Evolutionary conservation across 768 basidiomycete genomes (phyloP).

Genomic region (Rhizopogon vulgaris): DNA sequence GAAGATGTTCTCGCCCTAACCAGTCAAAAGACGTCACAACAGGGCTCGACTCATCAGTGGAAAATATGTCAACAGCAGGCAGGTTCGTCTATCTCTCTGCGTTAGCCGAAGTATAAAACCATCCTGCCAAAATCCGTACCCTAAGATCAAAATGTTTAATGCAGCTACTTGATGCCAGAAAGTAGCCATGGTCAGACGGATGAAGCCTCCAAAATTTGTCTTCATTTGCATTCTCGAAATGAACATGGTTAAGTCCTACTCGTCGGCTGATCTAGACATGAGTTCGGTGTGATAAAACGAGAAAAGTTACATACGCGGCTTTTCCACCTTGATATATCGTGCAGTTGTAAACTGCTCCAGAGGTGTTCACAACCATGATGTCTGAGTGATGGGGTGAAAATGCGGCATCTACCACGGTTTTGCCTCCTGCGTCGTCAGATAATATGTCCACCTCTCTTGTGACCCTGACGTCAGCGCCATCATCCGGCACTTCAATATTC

Average conservation of each 20-base stretch:
- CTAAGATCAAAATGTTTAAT: constrained; percentile 49
- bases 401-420: constrained; percentile 43
- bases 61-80: constrained; percentile 27
- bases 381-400: constrained; percentile 27
- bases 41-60: constrained; percentile 26
- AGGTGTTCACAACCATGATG: constrained; percentile 41
- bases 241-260: constrained; percentile 7
- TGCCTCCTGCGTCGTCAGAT: constrained; percentile 34
- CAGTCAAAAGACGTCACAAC: constrained; percentile 52
- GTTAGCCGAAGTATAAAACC: constrained; percentile 6
- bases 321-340: constrained; percentile 30
- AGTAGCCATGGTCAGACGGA: constrained; percentile 31
- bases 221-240: background rate
- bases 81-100: constrained; percentile 23
- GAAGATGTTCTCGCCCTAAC: constrained; percentile 33
- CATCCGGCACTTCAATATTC: constrained; percentile 16
- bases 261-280: constrained; percentile 13
- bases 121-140: constrained; percentile 31
- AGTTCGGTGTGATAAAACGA: background rate
- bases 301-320: constrained; percentile 34
- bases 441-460: constrained; percentile 32
- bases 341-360: constrained; percentile 47
- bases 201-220: constrained; percentile 52
- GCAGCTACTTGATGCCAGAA: constrained; percentile 40
- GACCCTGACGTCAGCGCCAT: constrained; percentile 12